These are phyloP conservation scores for Gossypium arboreum DNA, from an alignment of 345 rosid species.

Conservation along the genomic window DNA sequence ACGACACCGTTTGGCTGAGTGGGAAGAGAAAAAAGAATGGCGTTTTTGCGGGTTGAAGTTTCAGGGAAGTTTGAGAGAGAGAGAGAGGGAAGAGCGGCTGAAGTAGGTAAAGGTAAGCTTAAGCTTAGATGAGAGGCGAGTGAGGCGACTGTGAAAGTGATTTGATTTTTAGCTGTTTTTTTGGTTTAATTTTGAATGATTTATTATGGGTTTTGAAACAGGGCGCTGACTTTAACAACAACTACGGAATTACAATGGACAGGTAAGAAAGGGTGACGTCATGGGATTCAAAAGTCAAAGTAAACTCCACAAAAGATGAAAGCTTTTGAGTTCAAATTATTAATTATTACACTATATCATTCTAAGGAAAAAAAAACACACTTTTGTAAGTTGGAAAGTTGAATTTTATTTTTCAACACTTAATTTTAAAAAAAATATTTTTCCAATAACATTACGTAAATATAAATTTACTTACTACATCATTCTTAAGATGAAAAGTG, in stretches of 20 bases:
- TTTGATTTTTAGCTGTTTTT: too few species aligned
- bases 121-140: neutral
- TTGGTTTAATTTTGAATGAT: neutral
- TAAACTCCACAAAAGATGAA: neutral
- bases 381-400: too few species aligned
- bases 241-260: slow-evolving; percentile 20
- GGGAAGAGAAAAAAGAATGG: neutral
- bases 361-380: too few species aligned
- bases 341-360: too few species aligned
- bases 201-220: neutral
- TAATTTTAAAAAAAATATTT: too few species aligned
- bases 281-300: neutral
- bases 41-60: neutral
- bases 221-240: neutral
- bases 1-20: neutral
- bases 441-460: too few species aligned
- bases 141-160: neutral
- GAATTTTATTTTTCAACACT: too few species aligned
- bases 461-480: too few species aligned
- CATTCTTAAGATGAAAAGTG: too few species aligned
- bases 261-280: neutral
- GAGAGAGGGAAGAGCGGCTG: neutral
- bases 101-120: neutral
- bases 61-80: neutral
- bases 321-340: too few species aligned